Base-by-base conservation (phyloP, 2,329 filamentous ascomycete genomes). In the Xenoacremonium recifei region DNA sequence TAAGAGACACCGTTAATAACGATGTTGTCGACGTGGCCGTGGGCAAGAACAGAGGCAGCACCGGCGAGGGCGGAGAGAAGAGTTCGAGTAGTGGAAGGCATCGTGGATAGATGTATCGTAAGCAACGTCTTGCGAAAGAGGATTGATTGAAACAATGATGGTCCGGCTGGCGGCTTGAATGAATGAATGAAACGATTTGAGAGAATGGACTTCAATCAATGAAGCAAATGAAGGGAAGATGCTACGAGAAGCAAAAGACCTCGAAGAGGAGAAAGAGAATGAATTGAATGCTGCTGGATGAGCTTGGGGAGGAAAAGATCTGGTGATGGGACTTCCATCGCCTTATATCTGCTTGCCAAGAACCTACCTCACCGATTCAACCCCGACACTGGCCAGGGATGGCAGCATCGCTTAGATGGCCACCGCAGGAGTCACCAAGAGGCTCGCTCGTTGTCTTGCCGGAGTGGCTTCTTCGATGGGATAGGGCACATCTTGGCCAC, bases 191-290 rank as follows among this genome's bases (percentile, higher is more conserved):
- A 57, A n/a, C n/a, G n/a, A 27, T 13, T 7, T 52, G 52, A 57
- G 45, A 37, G 49, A 53, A 53, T 43, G 45, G 42, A 53, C 58
- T 60, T 61, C 58, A 61, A 33, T 61, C 58, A 61, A 61, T 61
- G 58, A 61, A 61, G 58, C 40, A 44, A 48, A 37, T 54, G 50
- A 48, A 37, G 47, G 44, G 45, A 47, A 30, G n/a, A n/a, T n/a
- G n/a, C n/a, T n/a, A n/a, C 15, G 35, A 46, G 37, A 59, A 53
- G 44, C 38, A 40, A 54, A 55, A 49, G 47, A n/a, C n/a, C 44
- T 36, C 47, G 47, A 33, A 43, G 39, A 31, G 48, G 35, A 41
- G 47, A 32, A 50, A 57, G 51, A 42, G 51, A 60, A 51, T 57
- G 55, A 48, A 57, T 36, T 53, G 49, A 57, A 51, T 42, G 48